Conservation (phyloP, 257 asterid genomes). For the Solanum dulcamara region DNA sequence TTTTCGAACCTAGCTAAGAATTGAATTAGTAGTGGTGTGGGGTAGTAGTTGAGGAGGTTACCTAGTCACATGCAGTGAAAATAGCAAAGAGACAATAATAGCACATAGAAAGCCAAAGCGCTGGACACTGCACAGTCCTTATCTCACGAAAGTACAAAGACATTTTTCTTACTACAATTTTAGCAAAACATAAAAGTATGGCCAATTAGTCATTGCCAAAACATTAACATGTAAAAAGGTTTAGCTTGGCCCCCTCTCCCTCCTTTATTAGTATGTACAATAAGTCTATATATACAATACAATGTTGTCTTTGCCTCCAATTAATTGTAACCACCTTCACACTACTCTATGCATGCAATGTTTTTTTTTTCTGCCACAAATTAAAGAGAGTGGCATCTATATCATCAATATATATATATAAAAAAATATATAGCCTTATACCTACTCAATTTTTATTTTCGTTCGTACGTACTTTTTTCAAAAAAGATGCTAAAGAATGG, state of each 20-base stretch:
- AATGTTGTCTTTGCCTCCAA: background rate
- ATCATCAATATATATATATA: too few relatives aligned
- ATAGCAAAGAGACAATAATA: conserved; percentile 12
- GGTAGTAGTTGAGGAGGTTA: background rate
- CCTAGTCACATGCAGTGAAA: conserved; percentile 7
- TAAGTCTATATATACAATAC: background rate
- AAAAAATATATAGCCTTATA: background rate
- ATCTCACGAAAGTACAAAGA: background rate
- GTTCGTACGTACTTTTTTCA: background rate
- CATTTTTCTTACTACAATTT: background rate
- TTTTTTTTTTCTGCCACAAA: background rate
- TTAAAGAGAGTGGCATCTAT: background rate
- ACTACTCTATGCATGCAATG: background rate
- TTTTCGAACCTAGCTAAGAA: background rate
- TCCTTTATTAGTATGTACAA: background rate
- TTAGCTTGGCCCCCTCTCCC: background rate
- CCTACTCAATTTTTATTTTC: background rate
- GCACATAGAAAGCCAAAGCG: conserved; percentile 14
- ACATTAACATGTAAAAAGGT: background rate
- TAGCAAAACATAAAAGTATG: conserved; percentile 11
- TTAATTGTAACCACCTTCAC: background rate
- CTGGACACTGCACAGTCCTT: conserved; percentile 1
- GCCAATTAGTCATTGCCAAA: background rate
- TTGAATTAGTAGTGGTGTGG: background rate
- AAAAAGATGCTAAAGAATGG: background rate